Conservation (phyloP, 345 rosid species). For the Moringa oleifera region DNA sequence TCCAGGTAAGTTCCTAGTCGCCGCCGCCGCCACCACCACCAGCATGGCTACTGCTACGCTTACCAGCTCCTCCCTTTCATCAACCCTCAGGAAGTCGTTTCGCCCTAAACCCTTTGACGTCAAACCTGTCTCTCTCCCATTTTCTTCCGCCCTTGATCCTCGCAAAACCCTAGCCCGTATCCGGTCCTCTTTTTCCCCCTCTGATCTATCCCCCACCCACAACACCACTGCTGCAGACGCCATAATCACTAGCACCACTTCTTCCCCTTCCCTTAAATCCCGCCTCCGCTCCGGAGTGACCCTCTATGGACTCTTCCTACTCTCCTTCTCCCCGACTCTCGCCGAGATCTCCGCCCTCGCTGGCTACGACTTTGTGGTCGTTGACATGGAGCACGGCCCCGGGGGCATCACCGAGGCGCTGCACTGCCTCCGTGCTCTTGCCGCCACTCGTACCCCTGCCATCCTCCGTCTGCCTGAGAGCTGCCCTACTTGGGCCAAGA, state of each 20-base stretch:
- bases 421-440: slow-evolving; percentile 60
- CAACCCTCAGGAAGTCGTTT: slow-evolving; percentile 6
- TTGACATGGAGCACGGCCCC: slow-evolving; percentile 96
- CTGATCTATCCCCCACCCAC: slow-evolving; percentile 25
- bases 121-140: slow-evolving; percentile 21
- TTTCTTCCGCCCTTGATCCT: slow-evolving; percentile 3
- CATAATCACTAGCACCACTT: slow-evolving; percentile 1
- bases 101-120: slow-evolving; percentile 5
- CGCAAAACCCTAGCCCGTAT: slow-evolving; percentile 26
- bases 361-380: slow-evolving; percentile 82
- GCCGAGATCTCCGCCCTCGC: slow-evolving; percentile 85
- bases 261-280: slow-evolving; percentile 47
- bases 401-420: slow-evolving; percentile 77
- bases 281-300: slow-evolving; percentile 72
- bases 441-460: slow-evolving; percentile 50
- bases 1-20: too few species aligned
- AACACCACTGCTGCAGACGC: slow-evolving; percentile 9
- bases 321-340: slow-evolving; percentile 81
- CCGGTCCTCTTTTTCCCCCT: slow-evolving; percentile 24
- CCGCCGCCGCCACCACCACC: background rate
- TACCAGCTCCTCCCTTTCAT: slow-evolving; percentile 12
- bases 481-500: slow-evolving; percentile 71
- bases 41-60: slow-evolving; percentile 22
- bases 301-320: slow-evolving; percentile 79
- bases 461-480: slow-evolving; percentile 78